Evolutionary conservation across 2,329 filamentous ascomycete genomes (phyloP), one percentile per base, ranked within the genome.

Genomic region (Monascus ruber): DNA sequence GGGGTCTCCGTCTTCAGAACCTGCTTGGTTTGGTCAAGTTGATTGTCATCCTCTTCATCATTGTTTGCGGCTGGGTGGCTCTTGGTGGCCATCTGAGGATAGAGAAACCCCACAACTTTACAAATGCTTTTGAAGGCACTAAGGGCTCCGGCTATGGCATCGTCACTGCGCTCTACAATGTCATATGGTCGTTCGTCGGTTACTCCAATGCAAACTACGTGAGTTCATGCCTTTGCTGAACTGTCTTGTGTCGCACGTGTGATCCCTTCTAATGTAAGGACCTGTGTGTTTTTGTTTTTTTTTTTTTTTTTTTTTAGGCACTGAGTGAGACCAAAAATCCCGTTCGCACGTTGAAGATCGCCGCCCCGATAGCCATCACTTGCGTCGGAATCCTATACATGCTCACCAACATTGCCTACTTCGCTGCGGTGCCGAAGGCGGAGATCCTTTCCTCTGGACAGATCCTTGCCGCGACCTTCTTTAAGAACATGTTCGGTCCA

Each of bases 121-220:
- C 36, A 6, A 55, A 60, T 44, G 59, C 62, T 2, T 65, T 65
- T 41, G 59, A 60, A 33, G 63, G 61, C 7, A 60, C 53, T 7
- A 51, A 52, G 6, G 52, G 54, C 10, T 61, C 52, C 42, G 57
- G 56, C 5, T 64, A 64, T 42, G 70, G 71, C 25, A 58, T 78
- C n/a, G 72, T 76, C 2, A 77, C 69, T 41, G 75, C 76, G 0
- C 52, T 81, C 31, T 73, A 77, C 43, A 78, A 72, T 41, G 76
- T 81, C 39, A 70, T 76, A 26, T 79, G 77, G 53, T 74, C 74
- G 0, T 81, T 78, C 38, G 63, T 68, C 4, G 77, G 77, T 2
- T 81, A 73, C 47, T 66, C 70, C 5, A 81, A 80, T 51, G 73
- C 76, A 1, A 80, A 80, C 59, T 79, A 79, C 54, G 69, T 72